Evolutionary conservation across 2,329 filamentous ascomycete genomes (phyloP).

Genomic region (Ophiostoma ips): DNA sequence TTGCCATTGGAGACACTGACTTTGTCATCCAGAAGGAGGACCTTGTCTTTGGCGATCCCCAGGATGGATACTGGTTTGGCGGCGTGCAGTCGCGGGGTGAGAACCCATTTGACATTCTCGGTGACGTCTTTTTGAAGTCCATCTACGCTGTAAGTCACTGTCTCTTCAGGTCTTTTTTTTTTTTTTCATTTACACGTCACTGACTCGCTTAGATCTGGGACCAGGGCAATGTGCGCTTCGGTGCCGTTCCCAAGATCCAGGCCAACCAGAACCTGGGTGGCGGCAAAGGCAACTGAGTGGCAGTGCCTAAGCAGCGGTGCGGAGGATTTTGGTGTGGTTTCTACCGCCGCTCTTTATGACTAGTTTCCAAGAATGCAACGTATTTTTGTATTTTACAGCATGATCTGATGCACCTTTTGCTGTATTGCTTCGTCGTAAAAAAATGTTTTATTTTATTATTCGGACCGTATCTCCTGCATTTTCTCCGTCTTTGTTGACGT

Average conservation of each 20-base stretch:
- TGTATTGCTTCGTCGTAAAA: too few relatives aligned
- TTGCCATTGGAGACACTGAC: constrained; percentile 48
- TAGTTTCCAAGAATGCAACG: too few relatives aligned
- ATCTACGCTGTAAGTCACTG: constrained; percentile 43
- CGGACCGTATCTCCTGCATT: too few relatives aligned
- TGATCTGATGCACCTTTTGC: too few relatives aligned
- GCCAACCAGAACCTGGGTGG: constrained; percentile 20
- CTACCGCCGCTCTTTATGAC: too few relatives aligned
- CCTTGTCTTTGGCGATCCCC: constrained; percentile 42
- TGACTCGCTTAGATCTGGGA: constrained; percentile 41
- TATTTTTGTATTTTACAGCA: too few relatives aligned
- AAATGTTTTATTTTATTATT: too few relatives aligned
- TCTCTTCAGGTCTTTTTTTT: background rate
- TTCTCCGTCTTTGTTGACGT: too few relatives aligned
- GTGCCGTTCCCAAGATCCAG: constrained; percentile 41
- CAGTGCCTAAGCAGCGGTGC: background rate
- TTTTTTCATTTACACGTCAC: background rate
- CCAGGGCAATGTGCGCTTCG: constrained; percentile 44
- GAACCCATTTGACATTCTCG: constrained; percentile 47
- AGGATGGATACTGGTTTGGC: constrained; percentile 44
- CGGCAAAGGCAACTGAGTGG: background rate
- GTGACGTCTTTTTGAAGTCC: constrained; percentile 49
- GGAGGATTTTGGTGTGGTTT: too few relatives aligned
- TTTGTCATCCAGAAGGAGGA: constrained; percentile 51
- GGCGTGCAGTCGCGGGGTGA: constrained; percentile 50